Conservation (phyloP, 768 basidiomycete species). For the Lactifluus volemus region DNA sequence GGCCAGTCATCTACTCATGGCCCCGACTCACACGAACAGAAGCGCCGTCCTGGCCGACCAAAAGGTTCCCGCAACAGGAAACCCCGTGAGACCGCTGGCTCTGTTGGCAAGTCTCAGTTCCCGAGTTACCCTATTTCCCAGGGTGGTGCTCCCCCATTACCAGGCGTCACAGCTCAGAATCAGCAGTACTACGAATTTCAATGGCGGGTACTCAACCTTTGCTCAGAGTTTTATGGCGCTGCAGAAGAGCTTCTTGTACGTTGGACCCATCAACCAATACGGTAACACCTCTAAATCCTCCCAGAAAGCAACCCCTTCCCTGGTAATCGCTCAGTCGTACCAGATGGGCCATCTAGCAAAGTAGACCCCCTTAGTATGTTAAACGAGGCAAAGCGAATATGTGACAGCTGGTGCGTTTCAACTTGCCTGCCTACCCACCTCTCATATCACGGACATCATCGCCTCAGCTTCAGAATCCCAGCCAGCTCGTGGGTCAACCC, state of each 20-base stretch:
- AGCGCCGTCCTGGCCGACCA: conserved; percentile 71
- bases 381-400: conserved; percentile 66
- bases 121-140: conserved; percentile 18
- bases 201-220: conserved; percentile 75
- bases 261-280: conserved; percentile 20
- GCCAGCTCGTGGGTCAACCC: conserved; percentile 56
- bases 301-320: conserved; percentile 50
- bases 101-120: conserved; percentile 33
- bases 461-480: conserved; percentile 61
- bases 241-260: conserved; percentile 78
- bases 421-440: not conserved
- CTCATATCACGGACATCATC: conserved; percentile 15
- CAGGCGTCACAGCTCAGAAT: conserved; percentile 52
- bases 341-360: conserved; percentile 61
- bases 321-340: conserved; percentile 76
- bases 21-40: conserved; percentile 36
- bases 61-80: conserved; percentile 72
- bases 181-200: conserved; percentile 82
- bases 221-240: conserved; percentile 79
- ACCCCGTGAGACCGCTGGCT: conserved; percentile 34
- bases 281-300: conserved; percentile 4
- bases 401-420: conserved; percentile 57
- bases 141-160: conserved; percentile 23
- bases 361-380: conserved; percentile 71
- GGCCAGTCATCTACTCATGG: conserved; percentile 20